Base-by-base conservation (phyloP, 1,139 yeast genomes). In the Geotrichum cucujoidarum region DNA sequence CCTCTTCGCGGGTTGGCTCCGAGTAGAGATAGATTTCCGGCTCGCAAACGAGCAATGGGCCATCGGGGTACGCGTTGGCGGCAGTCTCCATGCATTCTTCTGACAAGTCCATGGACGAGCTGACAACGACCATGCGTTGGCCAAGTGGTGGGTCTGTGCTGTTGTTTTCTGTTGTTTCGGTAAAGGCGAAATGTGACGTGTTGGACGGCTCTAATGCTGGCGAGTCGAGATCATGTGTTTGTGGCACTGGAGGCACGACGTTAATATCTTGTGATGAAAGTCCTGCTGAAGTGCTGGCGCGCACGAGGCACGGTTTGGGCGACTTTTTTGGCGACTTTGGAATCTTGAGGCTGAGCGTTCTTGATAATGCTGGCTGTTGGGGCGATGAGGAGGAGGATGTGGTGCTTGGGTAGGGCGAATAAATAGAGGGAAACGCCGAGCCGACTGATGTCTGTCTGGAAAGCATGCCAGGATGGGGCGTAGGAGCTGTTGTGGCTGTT, bases 1-100 rank as follows among this genome's bases (percentile, higher is more conserved):
- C 70, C 57, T 81, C 78, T 2, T 75, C 68, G 7, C 70, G 50
- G 0, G 70, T 66, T 0, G 86, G 87, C 58, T 80, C 86, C 1
- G 85, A 77, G 57, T 74, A 81, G n/a, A 81, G 69, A 57, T 67
- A 81, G 24, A 81, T 64, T 34, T 43, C 43, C 6, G 38, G 38
- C 27, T 37, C 36, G 30, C 35, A 36, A 3, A 47, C 22, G 31
- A 27, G 18, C 16, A 43, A 25, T 10, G 43, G 47, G 10, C 35
- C 39, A 27, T 39, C 17, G 14, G 35, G 47, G 16, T 39, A 39
- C 2, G 33, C 40, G 29, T 38, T 24, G 22, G 18, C 34, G 3
- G 43, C 21, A 14, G 41, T 44, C 30, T 43, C 42, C 47, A 37
- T 44, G 25, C 33, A 31, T 31, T 38, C 41, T 21, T 44, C 41